A percentile compares a stretch with the other conserved stretches of the same genome.
Evolutionary conservation across 768 basidiomycete genomes (phyloP).

Genomic region (Termitomyces sp.): DNA sequence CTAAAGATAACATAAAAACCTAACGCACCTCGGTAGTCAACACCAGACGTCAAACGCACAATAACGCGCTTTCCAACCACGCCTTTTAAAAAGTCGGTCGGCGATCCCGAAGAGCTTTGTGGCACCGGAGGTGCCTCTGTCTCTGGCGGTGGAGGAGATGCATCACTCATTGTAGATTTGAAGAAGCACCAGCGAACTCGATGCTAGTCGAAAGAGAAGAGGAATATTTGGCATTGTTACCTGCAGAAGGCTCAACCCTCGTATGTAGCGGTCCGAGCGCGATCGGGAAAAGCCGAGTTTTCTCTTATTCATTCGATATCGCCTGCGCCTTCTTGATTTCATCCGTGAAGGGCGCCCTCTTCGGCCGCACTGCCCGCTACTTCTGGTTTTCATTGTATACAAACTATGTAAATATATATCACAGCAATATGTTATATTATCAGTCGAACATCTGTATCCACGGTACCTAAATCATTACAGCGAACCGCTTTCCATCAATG

Average conservation of each 20-base stretch:
- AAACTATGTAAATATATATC: too few species aligned
- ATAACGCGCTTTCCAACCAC: conserved; percentile 96
- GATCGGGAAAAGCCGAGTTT: neutral
- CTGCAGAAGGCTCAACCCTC: neutral
- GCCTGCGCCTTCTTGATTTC: too few species aligned
- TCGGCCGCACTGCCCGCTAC: too few species aligned
- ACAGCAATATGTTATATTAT: too few species aligned
- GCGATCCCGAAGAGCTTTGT: conserved; percentile 62
- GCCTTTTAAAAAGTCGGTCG: conserved; percentile 90
- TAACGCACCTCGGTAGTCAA: conserved; percentile 84
- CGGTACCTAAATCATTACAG: too few species aligned
- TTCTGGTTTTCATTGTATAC: too few species aligned
- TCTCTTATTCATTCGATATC: neutral
- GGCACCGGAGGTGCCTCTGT: conserved; percentile 52
- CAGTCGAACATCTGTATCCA: too few species aligned
- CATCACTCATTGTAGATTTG: conserved; percentile 5
- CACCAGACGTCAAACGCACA: conserved; percentile 86
- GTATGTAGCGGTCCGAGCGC: neutral
- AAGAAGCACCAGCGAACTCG: neutral
- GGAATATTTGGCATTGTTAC: neutral
- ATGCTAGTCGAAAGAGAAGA: neutral
- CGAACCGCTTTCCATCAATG: too few species aligned
- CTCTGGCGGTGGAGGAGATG: conserved; percentile 29
- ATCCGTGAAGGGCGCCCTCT: too few species aligned
- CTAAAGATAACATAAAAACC: neutral